Evolutionary conservation across 148 eudicot species (phyloP), one percentile per base, ranked within the genome.

Genomic region (Cornus florida): DNA sequence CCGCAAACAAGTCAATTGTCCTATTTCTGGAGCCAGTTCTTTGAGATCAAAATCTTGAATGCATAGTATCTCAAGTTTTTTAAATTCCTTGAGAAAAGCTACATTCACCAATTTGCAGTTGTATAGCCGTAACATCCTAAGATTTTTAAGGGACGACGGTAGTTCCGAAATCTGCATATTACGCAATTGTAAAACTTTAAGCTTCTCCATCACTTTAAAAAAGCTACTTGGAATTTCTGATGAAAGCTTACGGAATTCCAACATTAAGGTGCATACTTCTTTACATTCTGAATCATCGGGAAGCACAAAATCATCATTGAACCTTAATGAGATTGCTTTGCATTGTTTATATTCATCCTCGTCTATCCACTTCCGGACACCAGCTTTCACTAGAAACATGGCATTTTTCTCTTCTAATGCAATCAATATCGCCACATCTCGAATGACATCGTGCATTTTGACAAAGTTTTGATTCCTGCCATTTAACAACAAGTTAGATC

Each of bases 381-480:
- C 73, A 48, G 48, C 64, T 4, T 67, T 56, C n/a, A 77, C 79
- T 10, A 68, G 23, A 67, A 67, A 57, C 67, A 35, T 35, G 38
- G 17, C 46, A 66, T 11, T 9, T 32, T 80, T 16, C 7, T 67
- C 80, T 16, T 31, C 8, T 35, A 2, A 35, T 11, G 79, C 68
- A 39, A 81, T 77, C 2, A 38, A 48, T 1, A 75, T 31, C 5
- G 41, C 80, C 0, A 80, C 79, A n/a, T 66, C 79, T 23, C 81
- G 62, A 3, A 77, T 79, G 24, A 84, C 78, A 78, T 80, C 81
- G 53, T 84, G 84, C 72, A 84, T 31, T 41, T 70, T 80, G 0
- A 80, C 76, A 8, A 2, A 0, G 0, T 20, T 35, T 19, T 67
- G 65, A 5, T 50, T 5, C 1, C 1, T 0, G 10, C 68, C 50